Evolutionary conservation across 2,329 filamentous ascomycete genomes (phyloP), one percentile per base, ranked within the genome.

Genomic region (Cladosporium sp.): DNA sequence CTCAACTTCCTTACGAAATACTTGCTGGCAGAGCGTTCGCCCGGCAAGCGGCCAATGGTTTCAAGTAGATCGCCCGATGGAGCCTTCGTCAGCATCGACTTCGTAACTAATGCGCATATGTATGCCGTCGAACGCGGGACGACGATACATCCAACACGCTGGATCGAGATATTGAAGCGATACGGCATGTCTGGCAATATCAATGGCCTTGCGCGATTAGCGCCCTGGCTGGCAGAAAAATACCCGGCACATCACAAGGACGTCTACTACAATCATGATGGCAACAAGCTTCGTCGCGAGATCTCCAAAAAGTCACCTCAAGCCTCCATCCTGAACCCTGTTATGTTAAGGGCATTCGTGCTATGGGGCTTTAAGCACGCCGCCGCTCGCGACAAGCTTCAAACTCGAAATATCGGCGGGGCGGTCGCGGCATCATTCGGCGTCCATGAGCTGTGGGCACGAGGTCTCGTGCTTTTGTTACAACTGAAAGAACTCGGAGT

Each of bases 101-200:
- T 79, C 60, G 67, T 79, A 43, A 68, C 76, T 3, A 74, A 74
- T 31, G 69, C 43, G 68, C 79, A 40, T 70, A 80, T 46, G 66
- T 73, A 55, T 68, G 55, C 63, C 13, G 58, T 56, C 28, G 44
- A 56, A 18, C 49, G 45, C 16, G 57, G 58, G 4, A 66, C 37
- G 74, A 73, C 14, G 67, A 68, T 51, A 58, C 67, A 52, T 79
- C 19, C 69, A 68, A 18, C 66, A 71, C 3, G 66, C 57, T 86
- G 83, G 83, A 66, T 69, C 43, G 81, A 85, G 61, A 70, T 83
- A 9, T 61, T 86, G 40, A 78, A 78, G 43, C 75, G 82, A 28
- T 74, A 80, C 43, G 83, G 82, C 3, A 84, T 82, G 78, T 64
- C 70, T 8, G 70, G 75, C 7, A 71, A 74, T 13, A 74, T 81